Evolutionary conservation across 129 eudicot species (phyloP).

Genomic region (Scalesia atractyloides): DNA sequence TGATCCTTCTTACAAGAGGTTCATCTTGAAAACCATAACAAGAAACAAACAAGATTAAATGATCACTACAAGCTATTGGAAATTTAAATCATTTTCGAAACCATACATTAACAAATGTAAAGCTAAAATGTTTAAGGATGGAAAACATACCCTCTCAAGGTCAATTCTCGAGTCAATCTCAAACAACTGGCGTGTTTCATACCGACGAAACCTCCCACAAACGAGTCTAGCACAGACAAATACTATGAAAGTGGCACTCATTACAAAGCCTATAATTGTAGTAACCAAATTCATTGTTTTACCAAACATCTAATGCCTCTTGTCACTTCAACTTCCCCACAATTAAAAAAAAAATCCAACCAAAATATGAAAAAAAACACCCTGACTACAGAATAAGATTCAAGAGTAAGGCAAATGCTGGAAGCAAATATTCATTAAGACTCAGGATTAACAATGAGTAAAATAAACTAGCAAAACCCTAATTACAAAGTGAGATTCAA

Average conservation of each 20-base stretch:
- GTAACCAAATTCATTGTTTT: conserved; percentile 76
- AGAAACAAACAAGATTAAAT: conserved; percentile 4
- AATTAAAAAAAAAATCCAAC: too few relatives aligned
- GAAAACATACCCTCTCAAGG: conserved; percentile 72
- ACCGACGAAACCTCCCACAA: conserved; percentile 77
- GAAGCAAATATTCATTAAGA: neutral
- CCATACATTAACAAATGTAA: neutral
- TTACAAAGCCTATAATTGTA: conserved; percentile 87
- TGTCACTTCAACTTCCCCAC: neutral
- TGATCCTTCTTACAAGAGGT: neutral
- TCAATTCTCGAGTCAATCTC: conserved; percentile 79
- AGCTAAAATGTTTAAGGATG: conserved; percentile 10
- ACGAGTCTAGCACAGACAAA: conserved; percentile 89
- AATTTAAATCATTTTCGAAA: neutral
- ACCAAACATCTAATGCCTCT: conserved; percentile 52
- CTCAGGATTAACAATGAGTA: neutral
- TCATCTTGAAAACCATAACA: neutral
- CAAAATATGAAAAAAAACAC: too few relatives aligned
- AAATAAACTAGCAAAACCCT: neutral
- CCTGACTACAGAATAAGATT: neutral
- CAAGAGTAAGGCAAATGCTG: neutral
- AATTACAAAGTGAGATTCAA: conserved; percentile 4
- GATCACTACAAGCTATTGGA: neutral
- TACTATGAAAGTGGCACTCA: conserved; percentile 94
- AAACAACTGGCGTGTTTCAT: conserved; percentile 55